Conservation (phyloP, 257 asterid species). For the Ilex asprella region DNA sequence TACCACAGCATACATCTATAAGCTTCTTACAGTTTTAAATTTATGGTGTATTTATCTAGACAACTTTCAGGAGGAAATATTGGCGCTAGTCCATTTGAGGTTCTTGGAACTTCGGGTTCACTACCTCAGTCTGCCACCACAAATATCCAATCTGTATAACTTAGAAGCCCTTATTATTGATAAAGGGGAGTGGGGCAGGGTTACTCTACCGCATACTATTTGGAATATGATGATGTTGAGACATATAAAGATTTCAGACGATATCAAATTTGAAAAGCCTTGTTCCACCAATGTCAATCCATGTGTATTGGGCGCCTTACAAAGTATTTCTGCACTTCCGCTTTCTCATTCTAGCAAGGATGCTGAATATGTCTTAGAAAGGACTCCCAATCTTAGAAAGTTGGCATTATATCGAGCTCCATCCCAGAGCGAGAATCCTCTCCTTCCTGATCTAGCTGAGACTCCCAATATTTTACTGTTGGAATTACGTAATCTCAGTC, state of each 20-base stretch:
- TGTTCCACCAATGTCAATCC: no score
- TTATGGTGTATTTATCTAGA: background rate
- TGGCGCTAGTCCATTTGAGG: constrained; percentile 2
- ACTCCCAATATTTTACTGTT: no score
- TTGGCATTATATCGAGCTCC: constrained; percentile 4
- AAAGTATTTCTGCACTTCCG: background rate
- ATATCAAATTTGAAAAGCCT: background rate
- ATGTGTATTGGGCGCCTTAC: background rate
- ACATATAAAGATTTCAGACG: background rate
- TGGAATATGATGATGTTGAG: constrained; percentile 5
- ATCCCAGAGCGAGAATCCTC: background rate
- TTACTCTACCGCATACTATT: background rate
- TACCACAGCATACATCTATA: background rate
- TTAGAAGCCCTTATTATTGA: constrained; percentile 4
- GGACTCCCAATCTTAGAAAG: constrained; percentile 5
- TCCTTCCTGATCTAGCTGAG: no score
- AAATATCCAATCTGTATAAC: constrained; percentile 5
- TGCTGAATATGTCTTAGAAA: background rate
- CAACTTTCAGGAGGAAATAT: background rate
- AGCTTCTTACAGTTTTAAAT: constrained; percentile 1
- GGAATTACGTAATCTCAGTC: no score
- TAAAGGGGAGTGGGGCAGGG: no score
- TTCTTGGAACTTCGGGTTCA: constrained; percentile 3
- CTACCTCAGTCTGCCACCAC: no score
- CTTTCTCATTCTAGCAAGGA: constrained; percentile 5